Conservation (phyloP, 345 rosid genomes). For the Tarenaya hassleriana region DNA sequence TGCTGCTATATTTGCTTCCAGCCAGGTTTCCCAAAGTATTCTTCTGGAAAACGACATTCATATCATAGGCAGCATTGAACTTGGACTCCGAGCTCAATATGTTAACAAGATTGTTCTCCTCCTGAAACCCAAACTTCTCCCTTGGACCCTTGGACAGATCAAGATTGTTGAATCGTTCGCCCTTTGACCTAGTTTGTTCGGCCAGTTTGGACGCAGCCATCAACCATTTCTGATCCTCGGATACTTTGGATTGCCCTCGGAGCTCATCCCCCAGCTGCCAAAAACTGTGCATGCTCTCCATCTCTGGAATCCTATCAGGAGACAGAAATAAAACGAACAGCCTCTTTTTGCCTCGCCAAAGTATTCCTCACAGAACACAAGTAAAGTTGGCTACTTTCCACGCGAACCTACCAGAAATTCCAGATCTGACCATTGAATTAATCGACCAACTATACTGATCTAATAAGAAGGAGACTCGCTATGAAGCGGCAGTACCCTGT, state of each 20-base stretch:
- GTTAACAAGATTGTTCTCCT: slow-evolving; percentile 59
- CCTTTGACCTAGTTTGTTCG: slow-evolving; percentile 69
- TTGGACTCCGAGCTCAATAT: slow-evolving; percentile 66
- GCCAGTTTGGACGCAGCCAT: slow-evolving; percentile 85
- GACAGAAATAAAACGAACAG: slow-evolving; percentile 1
- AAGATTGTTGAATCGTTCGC: slow-evolving; percentile 72
- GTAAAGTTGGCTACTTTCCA: too few species aligned
- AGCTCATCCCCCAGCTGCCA: slow-evolving; percentile 97
- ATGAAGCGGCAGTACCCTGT: too few species aligned
- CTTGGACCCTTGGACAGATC: slow-evolving; percentile 65
- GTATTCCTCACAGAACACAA: too few species aligned
- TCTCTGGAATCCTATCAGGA: slow-evolving; percentile 13
- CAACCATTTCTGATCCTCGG: slow-evolving; percentile 83
- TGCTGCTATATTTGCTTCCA: slow-evolving; percentile 50
- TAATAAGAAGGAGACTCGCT: too few species aligned
- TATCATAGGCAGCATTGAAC: slow-evolving; percentile 44
- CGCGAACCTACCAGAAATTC: too few species aligned
- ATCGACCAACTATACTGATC: too few species aligned
- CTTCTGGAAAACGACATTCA: slow-evolving; percentile 61
- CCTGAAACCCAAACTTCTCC: slow-evolving; percentile 67
- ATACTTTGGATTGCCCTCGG: slow-evolving; percentile 69
- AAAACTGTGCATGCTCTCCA: slow-evolving; percentile 42
- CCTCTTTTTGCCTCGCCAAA: too few species aligned
- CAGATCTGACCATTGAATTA: too few species aligned
- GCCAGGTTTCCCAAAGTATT: slow-evolving; percentile 35